phyloP scores from a whole-genome alignment of 176 grass and related monocot species.

The Musa schizocarpa region DNA sequence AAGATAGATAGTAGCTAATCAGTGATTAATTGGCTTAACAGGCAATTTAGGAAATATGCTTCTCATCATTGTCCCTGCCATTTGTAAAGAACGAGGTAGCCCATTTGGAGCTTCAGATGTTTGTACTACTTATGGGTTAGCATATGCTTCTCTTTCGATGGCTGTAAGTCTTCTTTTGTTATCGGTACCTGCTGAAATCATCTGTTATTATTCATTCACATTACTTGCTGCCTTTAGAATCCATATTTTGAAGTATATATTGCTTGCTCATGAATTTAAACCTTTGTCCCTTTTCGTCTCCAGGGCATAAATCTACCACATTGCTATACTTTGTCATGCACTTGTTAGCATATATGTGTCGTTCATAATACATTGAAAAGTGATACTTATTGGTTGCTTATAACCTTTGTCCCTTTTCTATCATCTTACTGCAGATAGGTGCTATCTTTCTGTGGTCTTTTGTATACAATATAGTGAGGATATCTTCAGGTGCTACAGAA shows the following conservation, averaged over 20 bases:
- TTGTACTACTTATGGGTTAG: slow-evolving; percentile 53
- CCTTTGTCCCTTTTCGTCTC: too few relatives aligned
- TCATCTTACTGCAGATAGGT: slow-evolving; percentile 48
- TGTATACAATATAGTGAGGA: slow-evolving; percentile 57
- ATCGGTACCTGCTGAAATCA: not conserved
- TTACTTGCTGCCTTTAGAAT: too few relatives aligned
- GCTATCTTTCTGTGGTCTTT: slow-evolving; percentile 65
- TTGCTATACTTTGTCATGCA: too few relatives aligned
- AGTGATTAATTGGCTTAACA: slow-evolving; percentile 18
- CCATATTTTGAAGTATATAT: too few relatives aligned
- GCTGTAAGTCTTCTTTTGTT: slow-evolving; percentile 35
- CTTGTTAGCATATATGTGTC: too few relatives aligned
- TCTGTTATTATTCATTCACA: not conserved
- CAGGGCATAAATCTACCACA: too few relatives aligned
- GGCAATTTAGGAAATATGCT: slow-evolving; percentile 79
- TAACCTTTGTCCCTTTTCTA: not conserved
- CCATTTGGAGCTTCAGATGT: slow-evolving; percentile 57
- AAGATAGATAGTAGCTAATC: not conserved
- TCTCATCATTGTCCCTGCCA: slow-evolving; percentile 73
- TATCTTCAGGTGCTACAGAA: slow-evolving; percentile 31
- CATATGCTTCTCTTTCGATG: slow-evolving; percentile 73
- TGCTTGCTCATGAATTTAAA: too few relatives aligned
- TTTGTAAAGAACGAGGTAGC: slow-evolving; percentile 88
- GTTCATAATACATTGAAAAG: too few relatives aligned
- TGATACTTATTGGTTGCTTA: not conserved